Evolutionary conservation across 2,329 filamentous ascomycete genomes (phyloP).

Genomic region (Davidsoniella virescens): DNA sequence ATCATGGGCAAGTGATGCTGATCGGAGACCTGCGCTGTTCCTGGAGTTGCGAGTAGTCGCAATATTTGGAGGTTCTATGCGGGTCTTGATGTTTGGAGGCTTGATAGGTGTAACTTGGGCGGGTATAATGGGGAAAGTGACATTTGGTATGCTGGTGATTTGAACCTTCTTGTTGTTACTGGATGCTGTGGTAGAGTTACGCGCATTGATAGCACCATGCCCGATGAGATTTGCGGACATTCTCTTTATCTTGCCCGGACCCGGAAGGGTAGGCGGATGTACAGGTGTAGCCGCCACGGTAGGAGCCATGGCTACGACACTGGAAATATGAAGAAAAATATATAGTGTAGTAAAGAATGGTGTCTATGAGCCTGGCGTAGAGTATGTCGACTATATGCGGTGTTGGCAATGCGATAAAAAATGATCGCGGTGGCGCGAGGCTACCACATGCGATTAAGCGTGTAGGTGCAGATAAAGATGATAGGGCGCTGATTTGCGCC

Average conservation of each 20-base stretch:
- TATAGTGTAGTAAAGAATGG: background rate
- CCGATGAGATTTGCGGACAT: conserved; percentile 51
- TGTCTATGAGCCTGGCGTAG: background rate
- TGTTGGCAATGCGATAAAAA: background rate
- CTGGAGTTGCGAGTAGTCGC: conserved; percentile 30
- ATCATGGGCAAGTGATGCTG: conserved; percentile 32
- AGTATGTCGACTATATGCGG: background rate
- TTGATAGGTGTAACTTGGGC: conserved; percentile 9
- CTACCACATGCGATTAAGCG: background rate
- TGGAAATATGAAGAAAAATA: background rate
- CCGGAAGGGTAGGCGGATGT: conserved; percentile 20
- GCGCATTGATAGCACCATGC: conserved; percentile 38
- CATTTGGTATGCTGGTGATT: conserved; percentile 27
- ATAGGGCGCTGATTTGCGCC: conserved; percentile 10
- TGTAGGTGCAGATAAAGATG: background rate
- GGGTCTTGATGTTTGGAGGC: conserved; percentile 11
- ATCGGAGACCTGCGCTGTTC: conserved; percentile 33
- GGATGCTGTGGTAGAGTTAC: conserved; percentile 41
- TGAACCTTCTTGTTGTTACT: conserved; percentile 39
- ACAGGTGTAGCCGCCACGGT: conserved; percentile 33
- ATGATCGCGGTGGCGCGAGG: conserved; percentile 2
- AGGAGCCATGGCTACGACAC: conserved; percentile 32
- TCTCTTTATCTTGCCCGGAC: conserved; percentile 47
- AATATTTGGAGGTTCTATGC: conserved; percentile 30
- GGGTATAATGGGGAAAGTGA: conserved; percentile 17